A percentile compares a stretch with the other conserved stretches of the same genome.
Evolutionary conservation across 2,329 filamentous ascomycete species (phyloP).

Genomic region (Microcera coccophila): DNA sequence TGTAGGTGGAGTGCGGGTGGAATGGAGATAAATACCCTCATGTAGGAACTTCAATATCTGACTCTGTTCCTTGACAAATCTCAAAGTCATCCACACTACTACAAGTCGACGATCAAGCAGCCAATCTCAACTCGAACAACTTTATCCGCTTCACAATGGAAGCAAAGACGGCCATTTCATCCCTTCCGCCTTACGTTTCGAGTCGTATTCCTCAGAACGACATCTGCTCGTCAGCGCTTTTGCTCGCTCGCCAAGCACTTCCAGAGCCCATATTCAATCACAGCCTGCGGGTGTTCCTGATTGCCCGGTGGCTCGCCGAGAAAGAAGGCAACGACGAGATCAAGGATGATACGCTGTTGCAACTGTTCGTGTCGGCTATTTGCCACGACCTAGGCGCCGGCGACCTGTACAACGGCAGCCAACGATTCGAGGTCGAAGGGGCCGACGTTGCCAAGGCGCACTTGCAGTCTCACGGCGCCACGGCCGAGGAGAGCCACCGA

Average conservation of each 20-base stretch:
- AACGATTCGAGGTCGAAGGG: slow-evolving; percentile 36
- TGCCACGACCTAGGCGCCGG: slow-evolving; percentile 35
- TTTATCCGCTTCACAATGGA: no score
- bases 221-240: slow-evolving; percentile 16
- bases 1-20: no score
- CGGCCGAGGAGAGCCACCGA: slow-evolving; percentile 24
- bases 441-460: slow-evolving; percentile 29
- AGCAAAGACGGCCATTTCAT: no score
- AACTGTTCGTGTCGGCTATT: slow-evolving; percentile 34
- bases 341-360: slow-evolving; percentile 4
- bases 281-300: slow-evolving; percentile 27
- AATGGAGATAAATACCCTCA: no score
- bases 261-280: slow-evolving; percentile 30
- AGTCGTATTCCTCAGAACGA: slow-evolving; percentile 15
- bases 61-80: no score
- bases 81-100: no score
- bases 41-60: no score
- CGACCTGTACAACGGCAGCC: slow-evolving; percentile 25
- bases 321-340: slow-evolving; percentile 15
- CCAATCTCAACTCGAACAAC: no score
- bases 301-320: slow-evolving; percentile 21
- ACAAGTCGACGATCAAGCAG: no score
- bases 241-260: slow-evolving; percentile 15
- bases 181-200: no score
- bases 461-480: slow-evolving; percentile 24